phyloP scores from a whole-genome alignment of 106 monocot genomes.

The Acanthochlamys bracteata region DNA sequence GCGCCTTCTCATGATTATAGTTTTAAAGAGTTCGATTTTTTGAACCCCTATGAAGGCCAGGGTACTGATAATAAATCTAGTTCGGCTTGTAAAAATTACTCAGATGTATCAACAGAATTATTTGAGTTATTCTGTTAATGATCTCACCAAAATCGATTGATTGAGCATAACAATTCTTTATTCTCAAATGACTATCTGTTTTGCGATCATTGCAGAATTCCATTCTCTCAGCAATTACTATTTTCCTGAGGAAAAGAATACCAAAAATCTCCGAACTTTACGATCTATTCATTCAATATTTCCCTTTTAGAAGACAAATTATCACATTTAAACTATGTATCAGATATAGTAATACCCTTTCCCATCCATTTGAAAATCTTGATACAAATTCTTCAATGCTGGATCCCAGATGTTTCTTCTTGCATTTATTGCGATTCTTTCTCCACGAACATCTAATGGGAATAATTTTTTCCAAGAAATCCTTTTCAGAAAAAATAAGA shows the following conservation, averaged over 20 bases:
- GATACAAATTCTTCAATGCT: not conserved
- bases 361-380: not conserved
- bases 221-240: not conserved
- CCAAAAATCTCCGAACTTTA: not conserved
- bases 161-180: too few relatives aligned
- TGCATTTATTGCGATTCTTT: constrained; percentile 4
- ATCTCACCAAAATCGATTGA: too few relatives aligned
- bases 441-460: not conserved
- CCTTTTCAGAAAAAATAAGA: too few relatives aligned
- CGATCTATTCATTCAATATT: constrained; percentile 2
- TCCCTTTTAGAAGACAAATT: not conserved
- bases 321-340: not conserved
- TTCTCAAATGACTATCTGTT: too few relatives aligned
- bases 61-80: too few relatives aligned
- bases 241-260: constrained; percentile 1
- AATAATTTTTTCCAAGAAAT: not conserved
- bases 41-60: too few relatives aligned
- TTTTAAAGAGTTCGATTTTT: too few relatives aligned
- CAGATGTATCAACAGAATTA: too few relatives aligned
- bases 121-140: too few relatives aligned
- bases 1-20: too few relatives aligned
- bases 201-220: too few relatives aligned
- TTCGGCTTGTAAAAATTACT: too few relatives aligned
- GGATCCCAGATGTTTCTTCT: not conserved
- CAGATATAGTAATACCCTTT: not conserved